These are phyloP conservation scores for Leccinum fibrillosum DNA, from an alignment of 768 basidiomycete genomes.

Conservation along the genomic window DNA sequence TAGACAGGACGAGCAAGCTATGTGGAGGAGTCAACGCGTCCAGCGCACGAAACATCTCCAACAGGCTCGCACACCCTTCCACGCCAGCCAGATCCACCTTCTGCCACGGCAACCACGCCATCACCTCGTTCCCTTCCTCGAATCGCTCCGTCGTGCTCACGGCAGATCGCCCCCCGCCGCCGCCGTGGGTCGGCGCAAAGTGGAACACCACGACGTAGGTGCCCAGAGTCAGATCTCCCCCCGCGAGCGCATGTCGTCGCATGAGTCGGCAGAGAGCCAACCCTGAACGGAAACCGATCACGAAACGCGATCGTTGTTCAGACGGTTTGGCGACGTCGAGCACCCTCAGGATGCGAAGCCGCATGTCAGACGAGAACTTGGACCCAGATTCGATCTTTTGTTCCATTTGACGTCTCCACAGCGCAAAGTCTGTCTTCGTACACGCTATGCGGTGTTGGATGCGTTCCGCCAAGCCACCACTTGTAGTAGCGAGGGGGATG, in stretches of 20 bases:
- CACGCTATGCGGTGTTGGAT: constrained; percentile 43
- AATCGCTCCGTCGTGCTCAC: constrained; percentile 38
- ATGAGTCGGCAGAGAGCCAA: constrained; percentile 43
- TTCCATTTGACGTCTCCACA: constrained; percentile 54
- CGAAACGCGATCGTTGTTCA: constrained; percentile 29
- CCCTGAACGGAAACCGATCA: constrained; percentile 29
- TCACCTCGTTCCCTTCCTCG: constrained; percentile 37
- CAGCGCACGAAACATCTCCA: constrained; percentile 19
- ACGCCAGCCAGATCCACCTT: constrained; percentile 30
- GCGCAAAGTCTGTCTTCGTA: constrained; percentile 41
- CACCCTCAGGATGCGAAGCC: constrained; percentile 42
- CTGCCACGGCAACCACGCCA: constrained; percentile 53
- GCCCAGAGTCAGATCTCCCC: constrained; percentile 18
- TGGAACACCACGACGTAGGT: constrained; percentile 38
- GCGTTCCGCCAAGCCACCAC: constrained; percentile 56
- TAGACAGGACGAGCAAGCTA: constrained; percentile 28
- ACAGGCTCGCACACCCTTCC: constrained; percentile 9
- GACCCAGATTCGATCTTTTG: constrained; percentile 31
- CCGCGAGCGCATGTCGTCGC: constrained; percentile 16
- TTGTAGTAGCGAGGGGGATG: constrained; percentile 16
- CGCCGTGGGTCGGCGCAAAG: constrained; percentile 28
- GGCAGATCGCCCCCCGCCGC: constrained; percentile 18
- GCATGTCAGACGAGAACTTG: constrained; percentile 38
- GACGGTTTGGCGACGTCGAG: constrained; percentile 33
- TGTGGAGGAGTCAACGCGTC: constrained; percentile 29